phyloP scores from a whole-genome alignment of 2,329 filamentous ascomycete species.

The Colletotrichum simmondsii region DNA sequence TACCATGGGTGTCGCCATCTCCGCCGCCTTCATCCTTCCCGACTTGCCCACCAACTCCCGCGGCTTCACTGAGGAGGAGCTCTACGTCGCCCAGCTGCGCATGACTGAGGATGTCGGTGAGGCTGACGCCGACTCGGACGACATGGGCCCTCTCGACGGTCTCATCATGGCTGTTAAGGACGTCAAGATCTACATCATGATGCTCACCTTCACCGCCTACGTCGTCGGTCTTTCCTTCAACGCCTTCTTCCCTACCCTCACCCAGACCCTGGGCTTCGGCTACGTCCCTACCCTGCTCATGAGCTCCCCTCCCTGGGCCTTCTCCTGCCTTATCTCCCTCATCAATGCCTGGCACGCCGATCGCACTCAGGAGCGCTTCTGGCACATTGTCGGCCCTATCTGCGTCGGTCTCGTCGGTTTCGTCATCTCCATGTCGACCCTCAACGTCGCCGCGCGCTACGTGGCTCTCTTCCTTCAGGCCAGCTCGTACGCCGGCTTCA shows the following conservation, averaged over 20 bases:
- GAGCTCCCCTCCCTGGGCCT: slow-evolving; percentile 68
- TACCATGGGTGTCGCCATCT: slow-evolving; percentile 61
- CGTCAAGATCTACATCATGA: slow-evolving; percentile 72
- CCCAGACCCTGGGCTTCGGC: slow-evolving; percentile 62
- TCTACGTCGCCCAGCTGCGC: slow-evolving; percentile 62
- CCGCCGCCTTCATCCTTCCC: slow-evolving; percentile 60
- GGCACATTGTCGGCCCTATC: slow-evolving; percentile 67
- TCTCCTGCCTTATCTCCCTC: slow-evolving; percentile 67
- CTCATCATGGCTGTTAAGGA: slow-evolving; percentile 70
- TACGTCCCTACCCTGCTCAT: slow-evolving; percentile 65
- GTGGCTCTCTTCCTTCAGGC: slow-evolving; percentile 70
- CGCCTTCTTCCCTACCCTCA: slow-evolving; percentile 67
- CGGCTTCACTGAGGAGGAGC: slow-evolving; percentile 70
- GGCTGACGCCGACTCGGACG: slow-evolving; percentile 61
- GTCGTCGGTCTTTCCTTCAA: slow-evolving; percentile 69
- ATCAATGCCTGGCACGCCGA: slow-evolving; percentile 67
- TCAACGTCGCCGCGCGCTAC: slow-evolving; percentile 67
- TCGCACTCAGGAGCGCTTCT: slow-evolving; percentile 66
- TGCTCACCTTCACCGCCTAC: slow-evolving; percentile 70
- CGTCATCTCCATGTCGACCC: slow-evolving; percentile 68
- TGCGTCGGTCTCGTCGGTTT: slow-evolving; percentile 65
- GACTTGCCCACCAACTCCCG: slow-evolving; percentile 66
- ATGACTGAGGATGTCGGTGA: slow-evolving; percentile 69
- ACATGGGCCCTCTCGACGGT: slow-evolving; percentile 63
- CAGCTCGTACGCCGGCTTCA: slow-evolving; percentile 63